Base-by-base conservation (phyloP, 192 early-diverging fungal genomes). In the Rhizoclosmatium sp. region DNA sequence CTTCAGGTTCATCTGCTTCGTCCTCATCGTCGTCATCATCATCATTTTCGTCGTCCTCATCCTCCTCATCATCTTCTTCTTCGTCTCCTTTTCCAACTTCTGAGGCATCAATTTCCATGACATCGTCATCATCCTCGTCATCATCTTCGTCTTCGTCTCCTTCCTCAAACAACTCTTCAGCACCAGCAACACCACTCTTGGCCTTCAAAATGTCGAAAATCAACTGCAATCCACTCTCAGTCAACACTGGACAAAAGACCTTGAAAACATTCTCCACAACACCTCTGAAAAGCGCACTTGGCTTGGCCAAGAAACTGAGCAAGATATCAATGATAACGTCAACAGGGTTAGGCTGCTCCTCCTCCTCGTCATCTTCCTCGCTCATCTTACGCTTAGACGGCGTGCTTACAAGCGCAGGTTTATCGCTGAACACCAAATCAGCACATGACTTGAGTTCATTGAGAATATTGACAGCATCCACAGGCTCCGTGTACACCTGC, bases 301-400 rank as follows among this genome's bases (percentile, higher is more conserved):
- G 92, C 78, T 93, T 94, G 58, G 93, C 91, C 84, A 99, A 81
- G 83, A 98, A 92, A 75, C 92, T 91, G 69, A 99, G 84, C 64
- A 99, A 82, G 44, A 97, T 93, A 84, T 99, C 98, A 4, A 96
- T 86, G 71, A 99, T 88, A 59, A 99, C 96, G 75, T 98, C 96
- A n/a, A 95, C 88, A 1, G 96, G 95, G 71, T 91, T 84, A 41
- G 87, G 91, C 68, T 93, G 90, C 44, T 90, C 91, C 46, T 90
- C 86, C 0, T 80, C 86, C 5, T 87, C 88, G 2, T 90, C 87
- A 0, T 76, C 84, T 7, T 84, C 83, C 10, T 61, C 51, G 9
- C n/a, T 31, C 21, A 40, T 58, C 54, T 80, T 82, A 1, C 81
- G 61, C 75, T 81, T 85, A 47, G 40, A 60, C 69, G 72, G 65